Percentiles rank a stretch among this genome's conserved stretches.
phyloP scores from a whole-genome alignment of 768 basidiomycete species.

The Podaxis sp. region DNA sequence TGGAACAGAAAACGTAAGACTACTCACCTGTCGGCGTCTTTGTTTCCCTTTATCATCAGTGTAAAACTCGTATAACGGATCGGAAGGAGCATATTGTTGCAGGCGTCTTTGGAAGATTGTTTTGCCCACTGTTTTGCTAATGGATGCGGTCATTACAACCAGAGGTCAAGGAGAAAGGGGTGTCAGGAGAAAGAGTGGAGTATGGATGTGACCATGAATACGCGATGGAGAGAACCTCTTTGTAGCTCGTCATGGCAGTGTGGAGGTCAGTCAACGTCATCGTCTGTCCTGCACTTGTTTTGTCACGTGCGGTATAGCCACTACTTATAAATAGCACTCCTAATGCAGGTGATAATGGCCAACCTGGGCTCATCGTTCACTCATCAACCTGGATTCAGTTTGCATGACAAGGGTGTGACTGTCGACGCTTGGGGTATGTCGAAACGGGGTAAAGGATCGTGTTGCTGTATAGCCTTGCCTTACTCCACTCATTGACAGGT shows the following conservation, averaged over 20 bases:
- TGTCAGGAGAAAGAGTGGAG: not conserved
- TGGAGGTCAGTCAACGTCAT: constrained; percentile 2
- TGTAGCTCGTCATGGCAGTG: not conserved
- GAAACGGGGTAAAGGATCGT: too few relatives aligned
- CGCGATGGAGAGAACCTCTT: not conserved
- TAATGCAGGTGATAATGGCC: too few relatives aligned
- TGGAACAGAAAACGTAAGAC: not conserved
- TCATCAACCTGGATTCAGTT: too few relatives aligned
- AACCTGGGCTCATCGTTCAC: too few relatives aligned
- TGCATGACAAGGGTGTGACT: too few relatives aligned
- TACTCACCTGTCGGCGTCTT: constrained; percentile 52
- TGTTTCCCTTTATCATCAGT: constrained; percentile 51
- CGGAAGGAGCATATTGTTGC: constrained; percentile 61
- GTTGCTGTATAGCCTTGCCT: too few relatives aligned
- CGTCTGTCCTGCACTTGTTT: not conserved
- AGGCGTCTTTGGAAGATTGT: constrained; percentile 63
- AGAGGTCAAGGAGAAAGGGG: not conserved
- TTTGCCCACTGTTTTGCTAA: constrained; percentile 41
- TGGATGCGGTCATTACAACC: constrained; percentile 23
- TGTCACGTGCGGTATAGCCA: not conserved
- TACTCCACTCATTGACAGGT: too few relatives aligned
- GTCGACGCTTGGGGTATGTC: too few relatives aligned
- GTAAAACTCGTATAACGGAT: constrained; percentile 71
- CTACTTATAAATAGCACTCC: not conserved
- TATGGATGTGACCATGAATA: not conserved